Evolutionary conservation across 371 early-diverging fungal species (phyloP).

Genomic region (Mucor saturninus): DNA sequence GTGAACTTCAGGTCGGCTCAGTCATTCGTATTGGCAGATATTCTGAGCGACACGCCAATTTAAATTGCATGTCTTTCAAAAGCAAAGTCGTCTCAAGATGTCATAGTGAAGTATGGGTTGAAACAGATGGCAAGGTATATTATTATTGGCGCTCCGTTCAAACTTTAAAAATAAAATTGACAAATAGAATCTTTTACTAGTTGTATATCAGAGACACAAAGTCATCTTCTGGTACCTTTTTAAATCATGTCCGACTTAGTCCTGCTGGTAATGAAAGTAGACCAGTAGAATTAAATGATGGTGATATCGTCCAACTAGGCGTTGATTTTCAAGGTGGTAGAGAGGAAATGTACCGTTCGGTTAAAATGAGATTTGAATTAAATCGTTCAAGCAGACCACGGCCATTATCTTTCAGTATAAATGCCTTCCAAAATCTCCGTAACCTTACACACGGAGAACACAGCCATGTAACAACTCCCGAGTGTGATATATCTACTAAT

Average conservation of each 20-base stretch:
- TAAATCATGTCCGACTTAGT: conserved; percentile 91
- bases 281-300: conserved; percentile 86
- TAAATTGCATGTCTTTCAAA: conserved; percentile 84
- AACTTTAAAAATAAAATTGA: background rate
- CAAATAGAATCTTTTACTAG: conserved; percentile 35
- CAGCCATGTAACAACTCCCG: conserved; percentile 7
- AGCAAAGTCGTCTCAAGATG: conserved; percentile 94
- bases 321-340: conserved; percentile 95
- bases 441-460: conserved; percentile 25
- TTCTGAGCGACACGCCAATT: conserved; percentile 63
- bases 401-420: conserved; percentile 43
- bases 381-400: conserved; percentile 54
- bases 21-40: conserved; percentile 77
- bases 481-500: background rate
- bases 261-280: conserved; percentile 87
- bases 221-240: conserved; percentile 95
- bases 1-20: conserved; percentile 68
- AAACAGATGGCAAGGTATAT: conserved; percentile 69
- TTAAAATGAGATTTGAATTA: conserved; percentile 75
- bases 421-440: conserved; percentile 46
- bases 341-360: conserved; percentile 73
- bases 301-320: conserved; percentile 94
- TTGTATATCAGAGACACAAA: conserved; percentile 92
- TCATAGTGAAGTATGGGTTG: conserved; percentile 93
- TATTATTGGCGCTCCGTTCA: conserved; percentile 7